These are phyloP conservation scores for Lyophyllum atratum DNA, from an alignment of 768 basidiomycete genomes.

Conservation along the genomic window DNA sequence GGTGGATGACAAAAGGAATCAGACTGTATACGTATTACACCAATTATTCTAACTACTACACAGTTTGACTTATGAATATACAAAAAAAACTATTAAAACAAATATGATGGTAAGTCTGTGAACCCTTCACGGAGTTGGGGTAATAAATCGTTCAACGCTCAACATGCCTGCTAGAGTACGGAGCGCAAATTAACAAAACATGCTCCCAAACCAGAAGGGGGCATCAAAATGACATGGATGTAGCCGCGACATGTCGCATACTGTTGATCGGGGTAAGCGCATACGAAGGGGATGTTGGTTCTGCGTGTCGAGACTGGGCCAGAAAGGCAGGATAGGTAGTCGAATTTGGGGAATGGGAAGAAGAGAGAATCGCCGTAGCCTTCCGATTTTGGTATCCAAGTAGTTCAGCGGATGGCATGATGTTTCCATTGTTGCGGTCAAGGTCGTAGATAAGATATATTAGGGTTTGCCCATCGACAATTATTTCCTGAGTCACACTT, in stretches of 20 bases:
- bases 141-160: conserved; percentile 4
- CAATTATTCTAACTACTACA: conserved; percentile 23
- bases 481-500: conserved; percentile 70
- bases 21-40: conserved; percentile 16
- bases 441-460: conserved; percentile 70
- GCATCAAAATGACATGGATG: conserved; percentile 11
- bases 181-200: conserved; percentile 5
- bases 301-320: conserved; percentile 20
- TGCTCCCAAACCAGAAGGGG: conserved; percentile 5
- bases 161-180: conserved; percentile 1
- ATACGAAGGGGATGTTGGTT: conserved; percentile 43
- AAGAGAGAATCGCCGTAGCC: conserved; percentile 6
- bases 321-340: conserved; percentile 16
- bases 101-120: conserved; percentile 1
- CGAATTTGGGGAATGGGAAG: conserved; percentile 4
- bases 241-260: conserved; percentile 4
- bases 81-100: conserved; percentile 11
- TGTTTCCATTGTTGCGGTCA: conserved; percentile 52
- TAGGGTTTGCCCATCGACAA: conserved; percentile 62
- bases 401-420: conserved; percentile 63
- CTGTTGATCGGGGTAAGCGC: conserved; percentile 37
- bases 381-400: conserved; percentile 46
- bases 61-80: conserved; percentile 2
- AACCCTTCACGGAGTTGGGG: conserved; percentile 1
- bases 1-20: conserved; percentile 8